Percentiles rank a stretch among this genome's conserved stretches.
These are phyloP conservation scores for Claviceps fusiformis DNA, from an alignment of 2,329 filamentous ascomycete species.

Conservation along the genomic window DNA sequence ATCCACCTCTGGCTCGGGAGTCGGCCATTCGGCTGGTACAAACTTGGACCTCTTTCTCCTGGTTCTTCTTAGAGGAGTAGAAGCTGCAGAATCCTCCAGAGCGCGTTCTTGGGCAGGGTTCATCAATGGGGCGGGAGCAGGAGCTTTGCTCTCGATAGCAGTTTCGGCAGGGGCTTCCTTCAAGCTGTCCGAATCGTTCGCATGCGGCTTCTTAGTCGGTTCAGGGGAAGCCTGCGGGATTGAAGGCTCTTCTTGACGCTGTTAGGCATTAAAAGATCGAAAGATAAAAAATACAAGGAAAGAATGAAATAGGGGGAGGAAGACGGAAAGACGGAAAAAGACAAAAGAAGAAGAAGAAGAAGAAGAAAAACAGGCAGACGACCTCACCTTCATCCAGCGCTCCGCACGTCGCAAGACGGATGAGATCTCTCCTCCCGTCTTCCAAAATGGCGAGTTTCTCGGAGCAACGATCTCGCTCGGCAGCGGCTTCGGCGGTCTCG, in stretches of 20 bases:
- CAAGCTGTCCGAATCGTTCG: neutral
- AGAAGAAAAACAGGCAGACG: neutral
- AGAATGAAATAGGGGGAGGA: too few species aligned
- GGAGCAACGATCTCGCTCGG: neutral
- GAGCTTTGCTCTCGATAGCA: neutral
- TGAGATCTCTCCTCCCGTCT: neutral
- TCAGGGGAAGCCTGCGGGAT: neutral
- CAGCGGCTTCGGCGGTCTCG: slow-evolving; percentile 1
- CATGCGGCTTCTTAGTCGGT: neutral
- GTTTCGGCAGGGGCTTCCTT: neutral
- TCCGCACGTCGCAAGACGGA: neutral
- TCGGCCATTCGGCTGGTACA: too few species aligned
- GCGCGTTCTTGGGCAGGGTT: too few species aligned
- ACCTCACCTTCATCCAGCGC: neutral
- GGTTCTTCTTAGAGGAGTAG: too few species aligned
- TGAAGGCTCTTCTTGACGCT: neutral
- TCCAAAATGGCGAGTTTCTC: slow-evolving; percentile 5
- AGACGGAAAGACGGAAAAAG: too few species aligned
- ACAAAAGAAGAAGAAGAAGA: neutral
- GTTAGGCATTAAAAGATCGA: neutral
- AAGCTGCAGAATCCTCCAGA: too few species aligned
- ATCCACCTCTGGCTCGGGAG: too few species aligned
- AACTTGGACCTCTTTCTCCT: too few species aligned
- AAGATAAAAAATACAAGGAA: neutral
- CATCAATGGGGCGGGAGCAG: too few species aligned